Evolutionary conservation across 345 rosid species (phyloP).

Genomic region (Reutealis trisperma): DNA sequence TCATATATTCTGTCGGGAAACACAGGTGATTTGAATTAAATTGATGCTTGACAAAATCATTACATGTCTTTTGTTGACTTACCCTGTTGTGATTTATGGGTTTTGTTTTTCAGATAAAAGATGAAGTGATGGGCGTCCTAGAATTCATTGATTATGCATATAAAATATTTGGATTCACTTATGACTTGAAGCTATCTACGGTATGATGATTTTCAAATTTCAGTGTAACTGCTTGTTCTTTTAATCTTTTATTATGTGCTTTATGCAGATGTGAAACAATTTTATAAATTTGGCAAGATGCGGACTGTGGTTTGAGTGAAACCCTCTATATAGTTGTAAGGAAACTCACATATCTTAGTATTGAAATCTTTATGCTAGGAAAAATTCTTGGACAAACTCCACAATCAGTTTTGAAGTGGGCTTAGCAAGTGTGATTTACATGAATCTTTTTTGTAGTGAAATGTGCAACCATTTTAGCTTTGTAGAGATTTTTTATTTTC

Average conservation of each 20-base stretch:
- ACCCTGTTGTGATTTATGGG: conserved; percentile 6
- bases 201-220: conserved; percentile 40
- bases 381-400: neutral
- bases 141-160: conserved; percentile 80
- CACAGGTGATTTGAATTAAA: conserved; percentile 54
- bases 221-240: neutral
- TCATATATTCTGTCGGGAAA: conserved; percentile 86
- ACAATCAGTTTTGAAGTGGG: neutral
- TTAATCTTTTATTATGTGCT: conserved; percentile 13
- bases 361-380: neutral
- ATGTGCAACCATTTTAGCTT: neutral
- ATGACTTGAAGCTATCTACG: conserved; percentile 90
- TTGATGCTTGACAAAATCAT: conserved; percentile 2
- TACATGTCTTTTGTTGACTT: conserved; percentile 12
- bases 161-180: conserved; percentile 76
- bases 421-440: neutral
- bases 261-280: neutral
- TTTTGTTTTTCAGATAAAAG: conserved; percentile 62
- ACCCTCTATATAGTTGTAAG: neutral
- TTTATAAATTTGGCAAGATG: neutral
- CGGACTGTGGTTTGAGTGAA: neutral
- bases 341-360: neutral
- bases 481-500: neutral
- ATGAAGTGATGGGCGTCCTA: conserved; percentile 76
- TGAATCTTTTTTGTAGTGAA: neutral